Conservation (phyloP, 1,284 basidiomycete species). For the Pascua guehoae region DNA sequence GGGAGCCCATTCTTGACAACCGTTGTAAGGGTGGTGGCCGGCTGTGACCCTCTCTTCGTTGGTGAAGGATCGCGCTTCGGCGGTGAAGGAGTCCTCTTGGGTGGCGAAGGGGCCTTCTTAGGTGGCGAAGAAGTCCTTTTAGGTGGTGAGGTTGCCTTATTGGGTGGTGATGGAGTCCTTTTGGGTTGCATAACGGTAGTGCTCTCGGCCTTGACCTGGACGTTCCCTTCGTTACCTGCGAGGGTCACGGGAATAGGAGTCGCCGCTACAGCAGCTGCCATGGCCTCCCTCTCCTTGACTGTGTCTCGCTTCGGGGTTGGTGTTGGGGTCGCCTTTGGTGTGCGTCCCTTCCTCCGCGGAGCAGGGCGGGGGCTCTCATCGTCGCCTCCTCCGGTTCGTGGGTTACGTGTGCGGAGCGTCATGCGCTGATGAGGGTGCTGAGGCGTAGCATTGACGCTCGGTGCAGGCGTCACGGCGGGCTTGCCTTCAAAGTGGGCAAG, state of each 20-base stretch:
- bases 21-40: no score
- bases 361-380: constrained; percentile 8
- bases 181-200: no score
- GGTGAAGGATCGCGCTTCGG: no score
- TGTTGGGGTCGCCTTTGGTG: constrained; percentile 1
- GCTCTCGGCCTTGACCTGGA: no score
- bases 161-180: no score
- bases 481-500: constrained; percentile 51
- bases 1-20: no score
- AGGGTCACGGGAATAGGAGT: not conserved
- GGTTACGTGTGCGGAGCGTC: constrained; percentile 16
- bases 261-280: not conserved
- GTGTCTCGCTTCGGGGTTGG: not conserved
- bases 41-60: no score
- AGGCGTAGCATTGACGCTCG: constrained; percentile 16
- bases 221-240: no score
- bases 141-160: no score
- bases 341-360: not conserved
- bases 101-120: no score
- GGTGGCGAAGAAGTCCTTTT: no score
- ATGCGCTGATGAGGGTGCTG: constrained; percentile 8
- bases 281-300: not conserved
- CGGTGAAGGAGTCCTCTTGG: no score
- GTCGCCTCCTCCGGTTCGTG: not conserved
- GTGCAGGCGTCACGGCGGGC: constrained; percentile 2